Conservation (phyloP, 192 early-diverging fungal genomes). For the Diversispora eburnea region DNA sequence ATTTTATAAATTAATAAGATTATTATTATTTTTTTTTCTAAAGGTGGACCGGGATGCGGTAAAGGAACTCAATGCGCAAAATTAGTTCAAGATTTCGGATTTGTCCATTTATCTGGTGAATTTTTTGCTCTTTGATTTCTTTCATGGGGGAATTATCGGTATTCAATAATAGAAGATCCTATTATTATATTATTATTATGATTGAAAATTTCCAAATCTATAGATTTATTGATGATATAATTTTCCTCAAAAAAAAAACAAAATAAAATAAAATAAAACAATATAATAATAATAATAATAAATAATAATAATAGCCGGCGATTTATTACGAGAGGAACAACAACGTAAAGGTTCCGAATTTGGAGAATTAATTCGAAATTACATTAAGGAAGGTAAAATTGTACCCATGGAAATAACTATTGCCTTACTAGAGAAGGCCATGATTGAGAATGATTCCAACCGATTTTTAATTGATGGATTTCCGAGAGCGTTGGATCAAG, state of each 20-base stretch:
- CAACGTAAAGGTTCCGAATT: slow-evolving; percentile 75
- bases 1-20: neutral
- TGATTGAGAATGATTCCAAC: slow-evolving; percentile 60
- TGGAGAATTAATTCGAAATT: slow-evolving; percentile 87
- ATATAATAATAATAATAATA: neutral
- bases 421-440: slow-evolving; percentile 82
- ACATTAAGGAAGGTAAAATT: slow-evolving; percentile 91
- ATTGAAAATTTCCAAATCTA: no score
- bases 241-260: no score
- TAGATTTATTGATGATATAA: no score
- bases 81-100: slow-evolving; percentile 84
- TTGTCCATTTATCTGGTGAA: slow-evolving; percentile 89
- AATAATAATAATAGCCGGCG: slow-evolving; percentile 63
- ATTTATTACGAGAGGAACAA: slow-evolving; percentile 90
- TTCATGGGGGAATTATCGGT: no score
- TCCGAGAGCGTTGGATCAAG: slow-evolving; percentile 92
- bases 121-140: neutral
- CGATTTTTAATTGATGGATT: slow-evolving; percentile 97
- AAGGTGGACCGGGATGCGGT: slow-evolving; percentile 79
- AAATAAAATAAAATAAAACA: no score
- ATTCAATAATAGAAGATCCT: neutral
- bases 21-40: no score
- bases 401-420: slow-evolving; percentile 97
- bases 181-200: neutral
- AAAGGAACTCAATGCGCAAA: slow-evolving; percentile 96